Evolutionary conservation across 371 early-diverging fungal genomes (phyloP).

Genomic region (Mucor saturninus): DNA sequence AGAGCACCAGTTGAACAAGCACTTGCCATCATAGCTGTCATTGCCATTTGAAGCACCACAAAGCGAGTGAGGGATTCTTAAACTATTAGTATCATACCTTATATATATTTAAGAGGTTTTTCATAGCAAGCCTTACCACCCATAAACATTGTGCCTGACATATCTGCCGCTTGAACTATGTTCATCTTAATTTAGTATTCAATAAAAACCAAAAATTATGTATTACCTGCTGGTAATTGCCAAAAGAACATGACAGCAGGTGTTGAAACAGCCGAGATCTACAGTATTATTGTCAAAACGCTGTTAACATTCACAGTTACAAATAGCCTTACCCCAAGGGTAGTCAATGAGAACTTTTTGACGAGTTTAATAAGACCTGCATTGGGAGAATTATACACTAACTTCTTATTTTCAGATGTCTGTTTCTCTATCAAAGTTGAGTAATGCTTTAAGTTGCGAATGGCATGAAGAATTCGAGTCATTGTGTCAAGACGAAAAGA

Average conservation of each 20-base stretch:
- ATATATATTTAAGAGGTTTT: neutral
- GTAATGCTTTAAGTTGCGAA: neutral
- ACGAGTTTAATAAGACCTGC: constrained; percentile 38
- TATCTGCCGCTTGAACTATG: constrained; percentile 38
- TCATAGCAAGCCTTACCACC: constrained; percentile 33
- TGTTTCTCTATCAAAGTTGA: neutral
- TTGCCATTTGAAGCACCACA: constrained; percentile 28
- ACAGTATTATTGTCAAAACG: constrained; percentile 1
- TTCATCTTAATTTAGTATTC: neutral
- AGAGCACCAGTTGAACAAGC: constrained; percentile 53
- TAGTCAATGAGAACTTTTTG: constrained; percentile 49
- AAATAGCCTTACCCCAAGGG: constrained; percentile 39
- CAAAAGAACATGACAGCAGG: constrained; percentile 50
- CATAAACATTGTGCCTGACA: constrained; percentile 42
- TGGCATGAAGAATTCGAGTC: neutral
- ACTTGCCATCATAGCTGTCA: constrained; percentile 49
- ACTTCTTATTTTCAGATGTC: neutral
- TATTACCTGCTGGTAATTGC: constrained; percentile 49
- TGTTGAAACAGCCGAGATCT: constrained; percentile 48
- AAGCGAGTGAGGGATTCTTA: constrained; percentile 42
- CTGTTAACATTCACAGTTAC: neutral
- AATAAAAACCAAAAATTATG: neutral
- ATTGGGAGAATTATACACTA: constrained; percentile 47
- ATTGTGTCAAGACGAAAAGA: neutral
- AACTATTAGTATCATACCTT: neutral